Evolutionary conservation across 495 filamentous ascomycete species (phyloP), one percentile per base, ranked within the genome.

Genomic region (Hypoxylon fragiforme): DNA sequence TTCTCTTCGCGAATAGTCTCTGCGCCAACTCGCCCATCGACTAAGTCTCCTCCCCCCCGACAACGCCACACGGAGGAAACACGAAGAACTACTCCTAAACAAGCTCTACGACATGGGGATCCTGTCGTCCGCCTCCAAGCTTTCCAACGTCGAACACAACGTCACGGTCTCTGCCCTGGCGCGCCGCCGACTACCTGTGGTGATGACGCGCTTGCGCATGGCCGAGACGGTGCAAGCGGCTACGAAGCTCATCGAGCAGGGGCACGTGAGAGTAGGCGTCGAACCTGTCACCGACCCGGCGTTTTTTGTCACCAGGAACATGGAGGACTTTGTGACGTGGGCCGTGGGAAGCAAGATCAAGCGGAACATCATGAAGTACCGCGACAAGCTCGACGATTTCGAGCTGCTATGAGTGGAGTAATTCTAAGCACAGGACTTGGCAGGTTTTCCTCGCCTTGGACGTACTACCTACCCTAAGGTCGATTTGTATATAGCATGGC

Each of bases 251-350:
- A 86, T 98, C 50, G 92, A 97, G 71, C 92, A 97, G 60, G 94
- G 94, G 1, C 95, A 98, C 73, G 90, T 98, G 1, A 80, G 94
- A 20, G 91, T 97, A 3, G 95, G 94, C 3, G 87, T 89, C 0
- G 92, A 98, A 59, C 87, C 94, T 16, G 81, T 97, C 16, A 92
- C 85, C 12, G 94, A 98, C 70, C 84, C 92, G 7, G 86, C 86
- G 0, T 90, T 82, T 61, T 71, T 90, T 41, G 86, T 91, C 12
- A 87, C 84, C 22, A 73, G 87, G 52, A 90, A 85, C 61, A 88
- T 96, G 85, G 94, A 97, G 74, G 94, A 98, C 71, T 97, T 92
- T 51, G 87, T 98, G 18, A 97, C 94, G 3, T 98, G 94, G 94
- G 89, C 92, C 21, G 90, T 95, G 60, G 88, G 87, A 43, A 92